Conservation (phyloP, 2,329 filamentous ascomycete genomes). For the Sordariomycetes sp. region DNA sequence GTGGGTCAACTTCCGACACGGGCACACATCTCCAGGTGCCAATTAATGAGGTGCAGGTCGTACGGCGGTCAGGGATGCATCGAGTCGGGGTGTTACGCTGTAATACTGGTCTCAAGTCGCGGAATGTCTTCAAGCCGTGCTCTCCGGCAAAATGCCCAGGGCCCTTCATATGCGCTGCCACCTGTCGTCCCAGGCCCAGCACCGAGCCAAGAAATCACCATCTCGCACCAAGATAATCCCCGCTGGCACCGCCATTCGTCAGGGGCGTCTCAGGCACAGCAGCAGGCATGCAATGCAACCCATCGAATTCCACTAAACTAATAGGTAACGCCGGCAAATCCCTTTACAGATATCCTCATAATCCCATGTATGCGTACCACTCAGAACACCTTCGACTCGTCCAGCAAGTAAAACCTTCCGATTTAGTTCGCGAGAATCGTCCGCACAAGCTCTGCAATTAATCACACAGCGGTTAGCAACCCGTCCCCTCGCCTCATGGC, state of each 20-base stretch:
- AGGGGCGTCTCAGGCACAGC: background rate
- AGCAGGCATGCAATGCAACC: background rate
- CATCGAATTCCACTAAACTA: background rate
- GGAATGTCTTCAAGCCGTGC: no score
- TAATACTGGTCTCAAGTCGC: no score
- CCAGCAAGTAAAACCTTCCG: slow-evolving; percentile 7
- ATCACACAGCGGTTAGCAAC: background rate
- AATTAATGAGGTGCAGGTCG: no score
- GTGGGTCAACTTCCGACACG: no score
- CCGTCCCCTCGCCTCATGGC: background rate
- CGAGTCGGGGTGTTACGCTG: no score
- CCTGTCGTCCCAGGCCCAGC: no score
- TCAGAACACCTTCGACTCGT: background rate
- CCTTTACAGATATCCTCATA: background rate
- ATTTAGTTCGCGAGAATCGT: slow-evolving; percentile 74
- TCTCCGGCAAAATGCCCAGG: no score
- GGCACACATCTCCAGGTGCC: no score
- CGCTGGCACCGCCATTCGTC: background rate
- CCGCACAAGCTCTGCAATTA: slow-evolving; percentile 61
- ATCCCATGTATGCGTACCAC: background rate
- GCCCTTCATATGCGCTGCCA: no score
- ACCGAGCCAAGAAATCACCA: background rate
- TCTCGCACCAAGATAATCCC: background rate
- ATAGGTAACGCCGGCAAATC: background rate
- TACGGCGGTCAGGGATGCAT: no score